These are phyloP conservation scores for Cyberlindnera euphorbiiphila DNA, from an alignment of 805 yeast genomes.

Conservation along the genomic window DNA sequence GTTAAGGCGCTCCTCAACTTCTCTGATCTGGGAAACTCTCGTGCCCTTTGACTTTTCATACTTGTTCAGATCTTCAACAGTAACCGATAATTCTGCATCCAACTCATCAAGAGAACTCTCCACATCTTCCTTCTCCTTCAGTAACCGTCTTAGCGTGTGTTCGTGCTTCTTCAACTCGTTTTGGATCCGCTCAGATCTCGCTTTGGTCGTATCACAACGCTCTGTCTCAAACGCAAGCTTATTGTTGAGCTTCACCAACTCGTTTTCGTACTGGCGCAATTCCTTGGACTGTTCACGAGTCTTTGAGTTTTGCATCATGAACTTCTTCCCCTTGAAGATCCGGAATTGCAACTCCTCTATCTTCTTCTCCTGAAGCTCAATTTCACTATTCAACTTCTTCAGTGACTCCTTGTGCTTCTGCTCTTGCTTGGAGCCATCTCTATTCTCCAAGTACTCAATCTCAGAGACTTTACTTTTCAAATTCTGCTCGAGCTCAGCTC, in stretches of 20 bases:
- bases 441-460: conserved; percentile 42
- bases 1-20: conserved; percentile 45
- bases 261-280: conserved; percentile 55
- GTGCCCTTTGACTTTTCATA: conserved; percentile 31
- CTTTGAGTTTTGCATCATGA: too few relatives aligned
- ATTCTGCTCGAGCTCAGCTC: conserved; percentile 40
- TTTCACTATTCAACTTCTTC: conserved; percentile 21
- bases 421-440: conserved; percentile 29
- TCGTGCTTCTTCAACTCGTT: conserved; percentile 37
- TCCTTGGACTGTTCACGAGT: conserved; percentile 56
- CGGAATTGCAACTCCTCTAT: conserved; percentile 38
- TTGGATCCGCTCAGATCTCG: conserved; percentile 43
- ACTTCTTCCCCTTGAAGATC: conserved; percentile 45
- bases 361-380: conserved; percentile 27
- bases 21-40: conserved; percentile 32
- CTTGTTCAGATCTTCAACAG: conserved; percentile 33
- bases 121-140: conserved; percentile 31
- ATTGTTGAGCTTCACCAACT: conserved; percentile 55
- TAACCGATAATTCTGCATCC: conserved; percentile 39
- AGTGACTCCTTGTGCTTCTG: conserved; percentile 25
- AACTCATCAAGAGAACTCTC: conserved; percentile 34
- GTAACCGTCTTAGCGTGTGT: conserved; percentile 29
- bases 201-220: conserved; percentile 47
- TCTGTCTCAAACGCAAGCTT: conserved; percentile 64
- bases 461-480: conserved; percentile 47